Conservation (phyloP, 345 rosid species). For the Pistacia vera region DNA sequence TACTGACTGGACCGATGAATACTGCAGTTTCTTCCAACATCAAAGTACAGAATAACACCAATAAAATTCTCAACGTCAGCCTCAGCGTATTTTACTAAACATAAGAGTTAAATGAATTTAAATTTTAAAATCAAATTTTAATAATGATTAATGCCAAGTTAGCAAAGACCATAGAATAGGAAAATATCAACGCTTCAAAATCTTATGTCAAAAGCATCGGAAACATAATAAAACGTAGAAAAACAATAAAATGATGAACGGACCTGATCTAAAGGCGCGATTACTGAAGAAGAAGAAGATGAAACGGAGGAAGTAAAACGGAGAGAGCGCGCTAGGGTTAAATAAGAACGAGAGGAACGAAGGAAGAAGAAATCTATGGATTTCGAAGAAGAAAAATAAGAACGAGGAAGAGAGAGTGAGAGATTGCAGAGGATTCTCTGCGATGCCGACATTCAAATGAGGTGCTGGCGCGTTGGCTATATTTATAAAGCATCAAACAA, state of each 20-base stretch:
- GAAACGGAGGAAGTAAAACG: slow-evolving; percentile 20
- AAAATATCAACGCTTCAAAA: too few relatives aligned
- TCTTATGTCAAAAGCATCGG: not conserved
- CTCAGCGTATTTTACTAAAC: not conserved
- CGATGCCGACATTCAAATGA: slow-evolving; percentile 41
- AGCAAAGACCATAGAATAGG: too few relatives aligned
- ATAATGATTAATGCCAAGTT: too few relatives aligned
- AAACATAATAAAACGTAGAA: not conserved
- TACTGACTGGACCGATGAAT: not conserved
- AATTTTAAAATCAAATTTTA: not conserved
- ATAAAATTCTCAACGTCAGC: not conserved
- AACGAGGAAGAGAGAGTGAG: slow-evolving; percentile 15
- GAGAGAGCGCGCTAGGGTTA: slow-evolving; percentile 32
- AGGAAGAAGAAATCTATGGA: slow-evolving; percentile 24
- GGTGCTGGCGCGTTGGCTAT: not conserved
- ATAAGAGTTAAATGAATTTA: not conserved
- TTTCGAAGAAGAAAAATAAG: slow-evolving; percentile 15
- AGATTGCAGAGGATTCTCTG: slow-evolving; percentile 35
- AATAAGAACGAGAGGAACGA: slow-evolving; percentile 34
- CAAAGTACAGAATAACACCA: not conserved
- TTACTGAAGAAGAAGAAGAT: slow-evolving; percentile 17
- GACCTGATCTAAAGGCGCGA: slow-evolving; percentile 49
- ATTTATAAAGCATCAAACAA: not conserved
- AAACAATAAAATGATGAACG: not conserved
- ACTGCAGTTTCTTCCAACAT: not conserved